Base-by-base conservation (phyloP, 805 yeast genomes). In the Yarrowia porcina region DNA sequence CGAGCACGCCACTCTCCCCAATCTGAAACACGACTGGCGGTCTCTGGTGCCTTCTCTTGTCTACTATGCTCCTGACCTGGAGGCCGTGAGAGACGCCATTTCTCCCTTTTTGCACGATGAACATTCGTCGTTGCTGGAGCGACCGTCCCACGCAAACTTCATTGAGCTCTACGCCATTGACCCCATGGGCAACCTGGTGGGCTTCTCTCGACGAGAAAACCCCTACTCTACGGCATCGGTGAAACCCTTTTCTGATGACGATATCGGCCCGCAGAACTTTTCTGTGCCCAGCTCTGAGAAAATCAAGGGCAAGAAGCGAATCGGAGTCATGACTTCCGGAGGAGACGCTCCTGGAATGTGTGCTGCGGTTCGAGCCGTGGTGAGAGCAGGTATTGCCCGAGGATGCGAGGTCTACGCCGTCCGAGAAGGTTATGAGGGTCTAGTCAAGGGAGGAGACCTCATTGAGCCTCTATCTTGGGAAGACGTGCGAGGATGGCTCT, bases 271-370 rank as follows among this genome's bases (percentile, higher is more conserved):
- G 8, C 59, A 52, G 17, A 27, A 25, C 44, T 36, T 3, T 35
- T 12, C 30, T 1, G 25, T 8, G 23, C 59, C 59, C 33, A 36
- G 17, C 30, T 10, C 25, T 6, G 18, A 6, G n/a, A 27, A 56
- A 27, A 28, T 32, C 49, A 56, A 56, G 61, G 32, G 28, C 36
- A 56, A 56, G 39, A 77, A 84, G 75, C 83, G 85, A 68, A 89
- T 94, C 67, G 99, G 96, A 4, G 94, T 94, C 57, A 91, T 94
- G 93, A 94, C 98, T 6, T 90, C 97, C 0, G 99, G 99, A 69
- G 99, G 99, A 76, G 99, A 94, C 73, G 89, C 98, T 61, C 99
- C 96, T 30, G 99, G 99, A 70, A 94, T 94, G 99, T 90, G 91
- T 75, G 93, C 97, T 4, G 89, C 87, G 27, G 99, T 94, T 8